Evolutionary conservation across 164 flowering plant genomes (phyloP).

Genomic region (Nelumbo lutea): DNA sequence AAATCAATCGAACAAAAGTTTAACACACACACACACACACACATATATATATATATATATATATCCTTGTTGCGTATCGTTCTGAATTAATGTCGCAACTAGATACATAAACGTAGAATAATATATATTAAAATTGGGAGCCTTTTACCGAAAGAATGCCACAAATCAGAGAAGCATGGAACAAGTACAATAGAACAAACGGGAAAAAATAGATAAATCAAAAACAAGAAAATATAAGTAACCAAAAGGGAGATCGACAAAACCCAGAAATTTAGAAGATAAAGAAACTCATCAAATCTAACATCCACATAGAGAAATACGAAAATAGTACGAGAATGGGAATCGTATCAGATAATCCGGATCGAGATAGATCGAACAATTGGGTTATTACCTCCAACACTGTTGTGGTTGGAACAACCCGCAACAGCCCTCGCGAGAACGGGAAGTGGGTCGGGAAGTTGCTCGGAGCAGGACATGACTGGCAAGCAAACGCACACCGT

Average conservation of each 20-base stretch:
- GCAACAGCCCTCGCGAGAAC: slow-evolving; percentile 71
- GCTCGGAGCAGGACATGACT: slow-evolving; percentile 33
- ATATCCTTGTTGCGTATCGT: background rate
- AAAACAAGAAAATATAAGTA: background rate
- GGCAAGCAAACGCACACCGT: slow-evolving; percentile 86
- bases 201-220: background rate
- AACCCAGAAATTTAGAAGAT: background rate
- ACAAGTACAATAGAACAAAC: background rate
- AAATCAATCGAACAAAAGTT: background rate
- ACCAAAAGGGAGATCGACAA: background rate
- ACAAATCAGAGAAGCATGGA: background rate
- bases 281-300: background rate
- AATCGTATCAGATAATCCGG: background rate
- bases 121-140: background rate
- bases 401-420: slow-evolving; percentile 91
- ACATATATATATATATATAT: too few species aligned
- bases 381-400: slow-evolving; percentile 65
- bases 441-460: slow-evolving; percentile 57
- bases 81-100: background rate
- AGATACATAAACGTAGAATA: background rate
- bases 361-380: background rate
- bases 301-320: background rate
- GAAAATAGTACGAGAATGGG: background rate
- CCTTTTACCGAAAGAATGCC: background rate
- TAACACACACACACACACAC: too few species aligned